phyloP scores from a whole-genome alignment of 208 protist genomes.

The Endotrypanum monterogeii region DNA sequence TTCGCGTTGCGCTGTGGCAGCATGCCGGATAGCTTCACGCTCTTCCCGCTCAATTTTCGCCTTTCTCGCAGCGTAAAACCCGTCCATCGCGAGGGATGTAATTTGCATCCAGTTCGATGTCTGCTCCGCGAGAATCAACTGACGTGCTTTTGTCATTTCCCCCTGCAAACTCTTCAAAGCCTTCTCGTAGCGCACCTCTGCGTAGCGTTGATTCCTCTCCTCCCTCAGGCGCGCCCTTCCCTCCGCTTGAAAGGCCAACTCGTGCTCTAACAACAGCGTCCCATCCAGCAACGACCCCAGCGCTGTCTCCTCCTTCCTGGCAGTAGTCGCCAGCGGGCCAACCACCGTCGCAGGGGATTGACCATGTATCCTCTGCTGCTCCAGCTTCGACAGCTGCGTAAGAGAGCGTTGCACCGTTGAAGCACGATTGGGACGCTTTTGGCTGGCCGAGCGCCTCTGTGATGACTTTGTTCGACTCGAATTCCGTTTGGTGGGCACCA shows the following conservation, averaged over 20 bases:
- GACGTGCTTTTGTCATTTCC: constrained; percentile 27
- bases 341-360: background rate
- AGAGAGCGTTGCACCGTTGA: constrained; percentile 10
- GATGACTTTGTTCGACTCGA: background rate
- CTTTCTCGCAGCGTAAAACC: constrained; percentile 34
- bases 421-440: background rate
- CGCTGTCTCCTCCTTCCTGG: background rate
- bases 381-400: constrained; percentile 14
- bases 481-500: constrained; percentile 12
- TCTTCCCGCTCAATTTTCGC: constrained; percentile 13
- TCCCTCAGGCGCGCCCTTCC: constrained; percentile 37
- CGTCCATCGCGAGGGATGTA: constrained; percentile 32
- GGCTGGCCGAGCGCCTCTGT: background rate
- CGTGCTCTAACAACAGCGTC: constrained; percentile 19
- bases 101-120: constrained; percentile 43
- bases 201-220: constrained; percentile 31
- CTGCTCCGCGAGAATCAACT: constrained; percentile 49
- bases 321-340: constrained; percentile 7
- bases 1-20: constrained; percentile 9
- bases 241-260: constrained; percentile 32
- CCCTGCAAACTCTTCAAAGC: constrained; percentile 29
- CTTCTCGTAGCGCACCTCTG: constrained; percentile 21
- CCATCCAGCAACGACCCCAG: constrained; percentile 6
- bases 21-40: constrained; percentile 13
- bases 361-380: background rate